A percentile compares a stretch with the other conserved stretches of the same genome.
Evolutionary conservation across 2,329 filamentous ascomycete genomes (phyloP).

Genomic region (Ophiocordyceps camponoti-saundersi): DNA sequence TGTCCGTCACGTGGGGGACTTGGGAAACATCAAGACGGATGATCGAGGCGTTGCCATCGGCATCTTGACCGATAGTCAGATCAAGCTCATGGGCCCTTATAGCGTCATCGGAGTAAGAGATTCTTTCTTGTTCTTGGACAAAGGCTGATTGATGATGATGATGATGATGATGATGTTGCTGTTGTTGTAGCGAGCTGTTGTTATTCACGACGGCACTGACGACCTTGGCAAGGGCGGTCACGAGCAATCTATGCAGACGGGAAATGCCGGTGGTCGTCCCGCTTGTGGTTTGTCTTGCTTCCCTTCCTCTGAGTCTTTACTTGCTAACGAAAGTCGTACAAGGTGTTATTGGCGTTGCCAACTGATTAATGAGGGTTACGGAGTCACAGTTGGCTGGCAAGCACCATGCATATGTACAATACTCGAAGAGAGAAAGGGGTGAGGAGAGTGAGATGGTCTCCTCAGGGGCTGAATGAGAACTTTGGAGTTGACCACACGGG

Average conservation of each 20-base stretch:
- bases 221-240: conserved; percentile 85
- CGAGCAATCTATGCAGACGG: conserved; percentile 96
- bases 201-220: conserved; percentile 88
- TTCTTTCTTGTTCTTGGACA: neutral
- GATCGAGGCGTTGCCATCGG: conserved; percentile 80
- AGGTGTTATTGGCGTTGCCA: conserved; percentile 82
- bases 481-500: too few relatives aligned
- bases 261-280: conserved; percentile 83
- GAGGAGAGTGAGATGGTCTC: too few relatives aligned
- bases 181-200: conserved; percentile 66
- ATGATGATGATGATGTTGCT: neutral
- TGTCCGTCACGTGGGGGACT: conserved; percentile 85
- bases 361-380: conserved; percentile 28
- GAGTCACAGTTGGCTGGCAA: too few relatives aligned
- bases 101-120: conserved; percentile 76
- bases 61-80: conserved; percentile 56
- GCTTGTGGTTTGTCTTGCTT: conserved; percentile 59
- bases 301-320: neutral
- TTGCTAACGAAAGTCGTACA: conserved; percentile 4
- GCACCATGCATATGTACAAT: too few relatives aligned
- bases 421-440: too few relatives aligned
- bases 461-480: too few relatives aligned
- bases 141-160: neutral
- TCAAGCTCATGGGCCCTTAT: conserved; percentile 94
- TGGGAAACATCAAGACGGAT: conserved; percentile 95